These are phyloP conservation scores for Trichophyton benhamiae DNA, from an alignment of 2,329 filamentous ascomycete species.

Conservation along the genomic window DNA sequence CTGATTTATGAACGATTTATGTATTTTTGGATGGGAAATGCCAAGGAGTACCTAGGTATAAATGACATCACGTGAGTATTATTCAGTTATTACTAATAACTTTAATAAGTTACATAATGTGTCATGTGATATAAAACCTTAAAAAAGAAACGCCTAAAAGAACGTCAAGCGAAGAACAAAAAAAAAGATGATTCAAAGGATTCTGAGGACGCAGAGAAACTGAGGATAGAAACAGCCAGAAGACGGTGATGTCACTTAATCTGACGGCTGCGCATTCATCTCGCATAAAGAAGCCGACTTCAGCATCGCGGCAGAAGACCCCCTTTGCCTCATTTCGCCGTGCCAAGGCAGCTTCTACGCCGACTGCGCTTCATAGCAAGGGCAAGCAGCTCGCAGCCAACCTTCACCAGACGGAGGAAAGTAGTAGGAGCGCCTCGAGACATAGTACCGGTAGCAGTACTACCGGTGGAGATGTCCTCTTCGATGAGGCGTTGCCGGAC, in stretches of 20 bases:
- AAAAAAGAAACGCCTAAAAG: no score
- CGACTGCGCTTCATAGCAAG: background rate
- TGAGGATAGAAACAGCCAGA: background rate
- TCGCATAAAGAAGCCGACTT: conserved; percentile 33
- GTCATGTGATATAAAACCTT: no score
- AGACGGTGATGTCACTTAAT: conserved; percentile 34
- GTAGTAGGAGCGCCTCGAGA: conserved; percentile 15
- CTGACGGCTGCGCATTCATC: conserved; percentile 37
- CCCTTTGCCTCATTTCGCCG: conserved; percentile 33
- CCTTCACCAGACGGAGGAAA: conserved; percentile 12
- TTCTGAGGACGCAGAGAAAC: background rate
- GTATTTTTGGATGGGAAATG: no score
- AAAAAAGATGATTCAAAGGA: no score
- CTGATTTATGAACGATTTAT: no score
- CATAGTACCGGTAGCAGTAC: background rate
- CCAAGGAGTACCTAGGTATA: no score
- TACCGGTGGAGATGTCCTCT: conserved; percentile 4
- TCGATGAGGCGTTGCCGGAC: conserved; percentile 39
- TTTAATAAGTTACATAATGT: no score
- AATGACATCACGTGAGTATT: background rate
- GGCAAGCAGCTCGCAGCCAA: conserved; percentile 8
- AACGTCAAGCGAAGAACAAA: no score
- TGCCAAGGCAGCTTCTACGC: conserved; percentile 23
- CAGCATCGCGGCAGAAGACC: conserved; percentile 20
- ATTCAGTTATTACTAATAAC: background rate